phyloP scores from a whole-genome alignment of 2,329 filamentous ascomycete species.

The Stagonosporopsis rhizophila region DNA sequence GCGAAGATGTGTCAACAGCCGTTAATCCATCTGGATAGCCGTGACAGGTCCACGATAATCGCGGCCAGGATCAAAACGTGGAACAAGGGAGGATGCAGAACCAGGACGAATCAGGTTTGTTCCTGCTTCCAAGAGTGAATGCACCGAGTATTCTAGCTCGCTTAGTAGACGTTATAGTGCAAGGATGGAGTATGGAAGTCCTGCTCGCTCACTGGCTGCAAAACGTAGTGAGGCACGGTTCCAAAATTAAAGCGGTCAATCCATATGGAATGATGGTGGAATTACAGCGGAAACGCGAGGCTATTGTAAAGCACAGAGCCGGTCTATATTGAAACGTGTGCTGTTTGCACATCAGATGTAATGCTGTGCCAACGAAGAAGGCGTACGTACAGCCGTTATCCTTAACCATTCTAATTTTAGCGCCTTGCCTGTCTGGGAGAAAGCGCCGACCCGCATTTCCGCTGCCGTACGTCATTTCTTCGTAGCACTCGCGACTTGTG shows the following conservation, averaged over 20 bases:
- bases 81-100: conserved; percentile 8
- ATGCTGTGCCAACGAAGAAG: neutral
- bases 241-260: neutral
- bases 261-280: neutral
- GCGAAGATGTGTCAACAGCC: conserved; percentile 28
- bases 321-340: no score
- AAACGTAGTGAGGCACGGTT: neutral
- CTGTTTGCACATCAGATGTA: neutral
- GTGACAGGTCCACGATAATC: conserved; percentile 20
- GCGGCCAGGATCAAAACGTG: conserved; percentile 27
- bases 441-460: conserved; percentile 1
- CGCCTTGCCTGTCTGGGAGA: neutral
- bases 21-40: conserved; percentile 35
- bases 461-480: conserved; percentile 4
- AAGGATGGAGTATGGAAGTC: conserved; percentile 31
- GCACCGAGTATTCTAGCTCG: conserved; percentile 21
- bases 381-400: conserved; percentile 3
- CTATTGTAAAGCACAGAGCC: neutral
- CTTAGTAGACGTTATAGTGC: conserved; percentile 34
- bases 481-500: neutral
- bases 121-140: conserved; percentile 14
- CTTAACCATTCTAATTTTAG: neutral
- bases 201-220: neutral
- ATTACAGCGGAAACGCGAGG: neutral
- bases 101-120: conserved; percentile 27